phyloP scores from a whole-genome alignment of 129 eudicot species.

The Lactuca sativa region DNA sequence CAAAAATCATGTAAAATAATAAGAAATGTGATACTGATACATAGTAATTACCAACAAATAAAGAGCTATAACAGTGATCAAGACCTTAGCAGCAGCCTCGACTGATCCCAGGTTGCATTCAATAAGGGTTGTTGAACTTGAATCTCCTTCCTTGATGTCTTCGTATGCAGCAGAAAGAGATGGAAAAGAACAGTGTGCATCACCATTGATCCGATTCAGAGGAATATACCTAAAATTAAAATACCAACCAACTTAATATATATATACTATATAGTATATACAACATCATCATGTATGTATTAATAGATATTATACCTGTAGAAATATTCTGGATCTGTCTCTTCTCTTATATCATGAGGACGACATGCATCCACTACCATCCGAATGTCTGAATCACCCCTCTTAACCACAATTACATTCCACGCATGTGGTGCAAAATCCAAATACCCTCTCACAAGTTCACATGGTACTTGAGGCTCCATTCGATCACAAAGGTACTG shows the following conservation, averaged over 20 bases:
- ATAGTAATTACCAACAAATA: too few relatives aligned
- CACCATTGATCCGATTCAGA: conserved; percentile 56
- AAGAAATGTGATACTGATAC: too few relatives aligned
- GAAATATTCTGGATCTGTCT: conserved; percentile 74
- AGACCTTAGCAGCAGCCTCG: conserved; percentile 84
- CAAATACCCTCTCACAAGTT: conserved; percentile 92
- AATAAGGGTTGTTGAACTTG: conserved; percentile 52
- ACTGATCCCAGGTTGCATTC: conserved; percentile 66
- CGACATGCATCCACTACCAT: conserved; percentile 95
- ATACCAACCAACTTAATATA: not conserved
- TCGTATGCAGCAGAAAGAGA: conserved; percentile 52
- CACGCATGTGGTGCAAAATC: conserved; percentile 97
- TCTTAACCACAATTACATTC: conserved; percentile 76
- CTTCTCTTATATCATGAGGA: conserved; percentile 90
- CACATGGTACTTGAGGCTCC: conserved; percentile 96
- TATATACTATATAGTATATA: not conserved
- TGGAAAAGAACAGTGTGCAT: conserved; percentile 48
- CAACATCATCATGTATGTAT: not conserved
- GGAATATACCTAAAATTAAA: conserved; percentile 69
- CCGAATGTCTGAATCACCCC: conserved; percentile 71
- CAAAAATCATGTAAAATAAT: too few relatives aligned
- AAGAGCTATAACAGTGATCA: conserved; percentile 6
- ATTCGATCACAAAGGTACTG: conserved; percentile 94
- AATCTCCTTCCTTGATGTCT: conserved; percentile 56
- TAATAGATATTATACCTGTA: conserved; percentile 55